Base-by-base conservation (phyloP, 176 grass and related monocot genomes). In the Avena sativa region DNA sequence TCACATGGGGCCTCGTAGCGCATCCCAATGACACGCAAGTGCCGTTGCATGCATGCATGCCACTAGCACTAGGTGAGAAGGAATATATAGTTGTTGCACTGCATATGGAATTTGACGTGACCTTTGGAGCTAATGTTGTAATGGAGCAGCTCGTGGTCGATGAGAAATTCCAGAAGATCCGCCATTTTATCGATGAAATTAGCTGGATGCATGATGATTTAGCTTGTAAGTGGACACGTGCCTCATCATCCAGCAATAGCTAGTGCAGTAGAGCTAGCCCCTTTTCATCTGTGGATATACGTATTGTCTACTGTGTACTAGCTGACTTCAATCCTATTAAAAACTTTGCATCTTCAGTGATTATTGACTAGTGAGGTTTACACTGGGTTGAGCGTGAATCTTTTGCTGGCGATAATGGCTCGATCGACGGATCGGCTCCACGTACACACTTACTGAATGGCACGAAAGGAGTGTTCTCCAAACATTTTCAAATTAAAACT, bases 191-290 rank as follows among this genome's bases (percentile, higher is more conserved):
- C 75, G 20, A 52, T 67, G 26, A 7, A 43, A 43, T 43, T 23
- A 61, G 47, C 12, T 58, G 61, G 25, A 85, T 74, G 56, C 25
- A 47, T 47, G 38, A 20, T 21, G 16, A 10, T 40, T 40, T 40
- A 36, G 69, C 47, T 16, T 73, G 51, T 34, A 74, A 74, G 80
- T 91, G 85, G 65, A 73, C 48, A 70, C 40, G 11, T 74, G 32
- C 21, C 74, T 79, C 79, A 64, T 74, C 55, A 4, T 56, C 73
- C 25, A 76, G 15, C 74, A 28, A 28, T 76, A 53, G 73, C 49
- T 52, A 62, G 79, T 82, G 88, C 74, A 19, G 14, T 56, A 56
- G 53, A 6, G 53, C 55, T 65, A n/a, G 74, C 79, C 30, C 44
- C 23, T 58, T 78, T 79, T 90, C 47, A 78, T 79, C 21, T 21